Evolutionary conservation across 2,329 filamentous ascomycete genomes (phyloP).

Genomic region (Fusarium cyanostomum): DNA sequence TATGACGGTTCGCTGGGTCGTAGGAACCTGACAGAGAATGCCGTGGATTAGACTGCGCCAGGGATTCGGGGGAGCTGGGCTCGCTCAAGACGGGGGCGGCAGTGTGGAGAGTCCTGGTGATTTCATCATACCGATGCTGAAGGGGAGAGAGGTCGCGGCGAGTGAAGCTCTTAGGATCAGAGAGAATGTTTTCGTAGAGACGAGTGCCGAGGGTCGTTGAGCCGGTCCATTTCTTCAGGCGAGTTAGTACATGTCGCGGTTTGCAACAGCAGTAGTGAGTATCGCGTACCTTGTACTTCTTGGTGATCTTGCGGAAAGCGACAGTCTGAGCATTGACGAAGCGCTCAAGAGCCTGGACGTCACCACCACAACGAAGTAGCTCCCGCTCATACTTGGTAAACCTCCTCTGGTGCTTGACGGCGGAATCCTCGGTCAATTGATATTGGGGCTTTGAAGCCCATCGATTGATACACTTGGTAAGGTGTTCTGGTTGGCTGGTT

Average conservation of each 20-base stretch:
- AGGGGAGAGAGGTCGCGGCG: constrained; percentile 69
- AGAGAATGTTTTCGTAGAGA: constrained; percentile 73
- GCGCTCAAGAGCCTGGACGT: constrained; percentile 74
- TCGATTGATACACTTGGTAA: constrained; percentile 58
- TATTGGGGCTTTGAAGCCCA: constrained; percentile 53
- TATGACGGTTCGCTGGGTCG: background rate
- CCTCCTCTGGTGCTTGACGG: constrained; percentile 60
- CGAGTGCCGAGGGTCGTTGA: constrained; percentile 71
- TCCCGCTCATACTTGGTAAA: constrained; percentile 64
- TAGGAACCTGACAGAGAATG: constrained; percentile 22
- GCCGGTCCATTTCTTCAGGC: constrained; percentile 78
- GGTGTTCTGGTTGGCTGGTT: constrained; percentile 53
- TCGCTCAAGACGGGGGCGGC: constrained; percentile 54
- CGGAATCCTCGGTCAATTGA: constrained; percentile 44
- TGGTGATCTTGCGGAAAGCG: constrained; percentile 83
- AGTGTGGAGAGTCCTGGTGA: constrained; percentile 58
- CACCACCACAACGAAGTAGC: constrained; percentile 70
- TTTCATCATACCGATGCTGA: constrained; percentile 59
- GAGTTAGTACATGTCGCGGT: constrained; percentile 7
- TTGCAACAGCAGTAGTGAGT: background rate
- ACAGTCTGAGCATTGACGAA: constrained; percentile 79
- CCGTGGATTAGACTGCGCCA: constrained; percentile 23
- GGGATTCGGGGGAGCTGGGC: constrained; percentile 51
- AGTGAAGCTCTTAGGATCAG: constrained; percentile 76
- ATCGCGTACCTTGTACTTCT: constrained; percentile 73